These are phyloP conservation scores for Hypoxylon fuscum DNA, from an alignment of 495 filamentous ascomycete species.

Conservation along the genomic window DNA sequence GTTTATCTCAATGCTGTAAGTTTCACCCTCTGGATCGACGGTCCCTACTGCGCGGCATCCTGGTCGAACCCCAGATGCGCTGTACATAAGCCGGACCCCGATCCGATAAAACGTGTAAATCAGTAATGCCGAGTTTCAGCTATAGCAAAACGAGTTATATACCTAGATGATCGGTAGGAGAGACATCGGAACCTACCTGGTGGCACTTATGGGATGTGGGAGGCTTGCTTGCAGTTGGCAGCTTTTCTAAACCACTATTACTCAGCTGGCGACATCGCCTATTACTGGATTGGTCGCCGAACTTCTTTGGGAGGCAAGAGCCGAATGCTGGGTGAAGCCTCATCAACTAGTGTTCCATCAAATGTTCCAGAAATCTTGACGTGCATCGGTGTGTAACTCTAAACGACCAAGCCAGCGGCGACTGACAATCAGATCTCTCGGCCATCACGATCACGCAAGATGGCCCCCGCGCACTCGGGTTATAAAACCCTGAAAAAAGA, in stretches of 20 bases:
- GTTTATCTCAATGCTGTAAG: slow-evolving; percentile 6
- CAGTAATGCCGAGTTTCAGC: slow-evolving; percentile 6
- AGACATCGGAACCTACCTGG: no score
- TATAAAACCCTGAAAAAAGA: slow-evolving; percentile 6
- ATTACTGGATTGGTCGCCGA: background rate
- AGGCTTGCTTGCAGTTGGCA: background rate
- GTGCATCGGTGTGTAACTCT: slow-evolving; percentile 18
- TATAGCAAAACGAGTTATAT: no score
- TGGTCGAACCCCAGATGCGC: background rate
- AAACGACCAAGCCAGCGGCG: slow-evolving; percentile 4
- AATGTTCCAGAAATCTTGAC: slow-evolving; percentile 26
- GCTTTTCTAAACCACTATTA: background rate
- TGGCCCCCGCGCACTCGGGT: slow-evolving; percentile 13
- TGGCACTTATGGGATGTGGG: no score
- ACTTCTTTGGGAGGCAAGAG: background rate
- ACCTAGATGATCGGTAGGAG: no score
- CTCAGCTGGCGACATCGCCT: background rate
- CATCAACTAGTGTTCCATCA: slow-evolving; percentile 8
- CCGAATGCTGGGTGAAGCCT: background rate
- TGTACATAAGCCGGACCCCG: no score
- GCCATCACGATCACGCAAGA: background rate
- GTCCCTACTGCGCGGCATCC: background rate
- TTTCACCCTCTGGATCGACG: background rate
- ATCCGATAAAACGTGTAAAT: background rate
- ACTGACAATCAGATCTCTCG: slow-evolving; percentile 17